Conservation (phyloP, 2,329 filamentous ascomycete genomes). For the Pezicula rhizophila region DNA sequence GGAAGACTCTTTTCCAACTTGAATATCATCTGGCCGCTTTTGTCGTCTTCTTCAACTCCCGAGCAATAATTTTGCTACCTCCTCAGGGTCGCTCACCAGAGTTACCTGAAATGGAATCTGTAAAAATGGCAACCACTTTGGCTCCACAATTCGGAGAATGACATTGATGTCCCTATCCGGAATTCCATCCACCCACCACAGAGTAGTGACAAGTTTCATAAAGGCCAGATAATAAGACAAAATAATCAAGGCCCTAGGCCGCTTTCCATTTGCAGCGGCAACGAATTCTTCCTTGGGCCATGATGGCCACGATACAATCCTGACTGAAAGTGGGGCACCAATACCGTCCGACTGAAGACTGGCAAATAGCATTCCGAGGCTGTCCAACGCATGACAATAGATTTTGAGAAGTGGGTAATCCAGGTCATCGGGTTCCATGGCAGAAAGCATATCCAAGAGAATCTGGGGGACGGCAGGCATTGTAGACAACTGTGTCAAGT, state of each 20-base stretch:
- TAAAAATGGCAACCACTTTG: slow-evolving; percentile 9
- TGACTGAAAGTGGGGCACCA: slow-evolving; percentile 12
- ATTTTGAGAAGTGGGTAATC: slow-evolving; percentile 17
- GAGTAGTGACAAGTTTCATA: slow-evolving; percentile 8
- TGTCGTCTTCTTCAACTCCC: background rate
- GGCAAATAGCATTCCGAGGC: slow-evolving; percentile 21
- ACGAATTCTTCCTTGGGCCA: slow-evolving; percentile 12
- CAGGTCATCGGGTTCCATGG: slow-evolving; percentile 16
- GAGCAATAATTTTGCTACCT: slow-evolving; percentile 10
- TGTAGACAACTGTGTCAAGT: slow-evolving; percentile 11
- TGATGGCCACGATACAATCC: slow-evolving; percentile 21
- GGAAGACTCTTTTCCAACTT: too few species aligned
- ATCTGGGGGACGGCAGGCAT: slow-evolving; percentile 16
- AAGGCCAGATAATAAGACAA: slow-evolving; percentile 16
- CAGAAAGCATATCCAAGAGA: slow-evolving; percentile 18
- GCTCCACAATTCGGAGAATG: slow-evolving; percentile 6
- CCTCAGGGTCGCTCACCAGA: slow-evolving; percentile 4
- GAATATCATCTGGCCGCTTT: too few species aligned
- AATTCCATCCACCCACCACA: slow-evolving; percentile 17
- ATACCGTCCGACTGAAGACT: slow-evolving; percentile 19
- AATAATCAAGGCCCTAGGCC: slow-evolving; percentile 13
- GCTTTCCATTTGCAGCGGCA: slow-evolving; percentile 4
- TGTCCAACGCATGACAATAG: slow-evolving; percentile 21
- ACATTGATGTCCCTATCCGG: slow-evolving; percentile 11
- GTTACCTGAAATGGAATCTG: slow-evolving; percentile 9